These are phyloP conservation scores for Heteromeles arbutifolia DNA, from an alignment of 306 rosid species.

Conservation along the genomic window DNA sequence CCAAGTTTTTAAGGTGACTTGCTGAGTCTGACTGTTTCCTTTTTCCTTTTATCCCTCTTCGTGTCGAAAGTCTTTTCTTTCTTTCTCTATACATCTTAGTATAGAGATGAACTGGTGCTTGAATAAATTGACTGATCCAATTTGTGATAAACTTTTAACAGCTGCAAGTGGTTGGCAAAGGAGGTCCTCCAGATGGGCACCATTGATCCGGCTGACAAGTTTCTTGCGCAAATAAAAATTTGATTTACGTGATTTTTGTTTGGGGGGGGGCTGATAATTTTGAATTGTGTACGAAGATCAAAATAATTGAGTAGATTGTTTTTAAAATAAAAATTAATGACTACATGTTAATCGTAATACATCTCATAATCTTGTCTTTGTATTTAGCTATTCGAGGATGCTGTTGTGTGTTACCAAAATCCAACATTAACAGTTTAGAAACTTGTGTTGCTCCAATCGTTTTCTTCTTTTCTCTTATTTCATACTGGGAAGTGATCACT, in stretches of 20 bases:
- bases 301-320: background rate
- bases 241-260: background rate
- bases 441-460: too few species aligned
- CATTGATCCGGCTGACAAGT: slow-evolving; percentile 20
- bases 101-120: background rate
- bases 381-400: background rate
- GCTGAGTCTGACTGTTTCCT: background rate
- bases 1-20: slow-evolving; percentile 35
- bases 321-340: background rate
- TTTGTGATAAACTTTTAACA: slow-evolving; percentile 11
- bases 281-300: slow-evolving; percentile 5
- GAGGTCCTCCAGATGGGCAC: slow-evolving; percentile 38
- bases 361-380: background rate
- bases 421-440: too few species aligned
- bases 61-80: background rate
- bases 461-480: too few species aligned
- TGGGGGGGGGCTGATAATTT: background rate
- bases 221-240: slow-evolving; percentile 14
- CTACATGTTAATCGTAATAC: background rate
- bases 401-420: too few species aligned
- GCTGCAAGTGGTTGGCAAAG: slow-evolving; percentile 39
- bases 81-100: background rate
- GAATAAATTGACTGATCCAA: background rate
- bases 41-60: background rate
- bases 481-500: too few species aligned